phyloP scores from a whole-genome alignment of 352 stramenopile genomes.

The Pythium rhizo-oryzae region DNA sequence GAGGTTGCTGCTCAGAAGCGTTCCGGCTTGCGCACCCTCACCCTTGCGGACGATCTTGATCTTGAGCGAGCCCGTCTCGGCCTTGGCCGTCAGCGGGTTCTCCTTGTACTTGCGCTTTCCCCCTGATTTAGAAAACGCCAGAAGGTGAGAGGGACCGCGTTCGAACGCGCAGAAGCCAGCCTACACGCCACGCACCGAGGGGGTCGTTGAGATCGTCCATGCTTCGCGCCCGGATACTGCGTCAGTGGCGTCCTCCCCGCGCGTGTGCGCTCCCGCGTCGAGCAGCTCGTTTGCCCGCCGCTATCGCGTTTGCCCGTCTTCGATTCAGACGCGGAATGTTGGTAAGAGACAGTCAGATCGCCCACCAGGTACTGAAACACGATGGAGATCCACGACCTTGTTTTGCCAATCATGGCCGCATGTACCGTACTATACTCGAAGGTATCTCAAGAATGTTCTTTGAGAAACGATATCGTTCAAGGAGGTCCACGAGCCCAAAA shows the following conservation, averaged over 20 bases:
- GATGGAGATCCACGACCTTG: slow-evolving; percentile 6
- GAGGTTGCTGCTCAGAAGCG: neutral
- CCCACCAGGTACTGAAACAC: too few species aligned
- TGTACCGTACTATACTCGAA: too few species aligned
- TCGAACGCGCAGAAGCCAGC: neutral
- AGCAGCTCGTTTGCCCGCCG: neutral
- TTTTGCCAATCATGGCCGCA: too few species aligned
- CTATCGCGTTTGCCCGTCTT: slow-evolving; percentile 1
- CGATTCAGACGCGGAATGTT: slow-evolving; percentile 30
- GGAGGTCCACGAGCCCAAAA: neutral
- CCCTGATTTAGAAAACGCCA: slow-evolving; percentile 26
- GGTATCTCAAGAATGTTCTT: neutral
- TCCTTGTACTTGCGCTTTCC: slow-evolving; percentile 79
- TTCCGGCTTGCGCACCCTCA: slow-evolving; percentile 2
- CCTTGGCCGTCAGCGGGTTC: slow-evolving; percentile 74
- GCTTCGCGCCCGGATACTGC: neutral
- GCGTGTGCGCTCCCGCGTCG: too few species aligned
- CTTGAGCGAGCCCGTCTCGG: slow-evolving; percentile 71
- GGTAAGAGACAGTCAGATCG: slow-evolving; percentile 14
- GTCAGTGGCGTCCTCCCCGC: neutral
- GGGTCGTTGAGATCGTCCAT: slow-evolving; percentile 29
- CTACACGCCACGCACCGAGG: slow-evolving; percentile 10
- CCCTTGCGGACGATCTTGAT: slow-evolving; percentile 82
- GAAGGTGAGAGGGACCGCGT: slow-evolving; percentile 11
- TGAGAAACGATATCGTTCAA: neutral